Evolutionary conservation across 2,329 filamentous ascomycete species (phyloP), one percentile per base, ranked within the genome.

Genomic region (Stemphylium lycopersici): DNA sequence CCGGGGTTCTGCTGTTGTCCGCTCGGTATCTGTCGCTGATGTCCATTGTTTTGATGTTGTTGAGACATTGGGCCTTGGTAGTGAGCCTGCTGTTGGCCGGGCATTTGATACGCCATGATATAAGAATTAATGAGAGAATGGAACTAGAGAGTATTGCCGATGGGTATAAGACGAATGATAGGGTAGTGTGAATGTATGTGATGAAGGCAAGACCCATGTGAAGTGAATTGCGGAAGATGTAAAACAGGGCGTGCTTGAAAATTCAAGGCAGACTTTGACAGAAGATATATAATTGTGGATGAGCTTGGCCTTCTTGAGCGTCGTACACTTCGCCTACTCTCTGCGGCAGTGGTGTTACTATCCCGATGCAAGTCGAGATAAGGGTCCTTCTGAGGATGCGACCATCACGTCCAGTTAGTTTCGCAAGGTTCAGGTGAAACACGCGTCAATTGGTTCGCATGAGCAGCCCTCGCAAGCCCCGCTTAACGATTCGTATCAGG

Each of bases 21-120:
- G 29, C 45, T 59, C 6, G 56, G 45, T 11, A 10, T 42, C 34
- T 62, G 67, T 16, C 61, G 58, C 42, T 62, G 57, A 66, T 48
- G 68, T n/a, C 56, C 52, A 38, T 51, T 34, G 39, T 63, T 63
- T 48, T 65, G 58, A 38, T 60, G 56, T 22, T 58, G 56, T 12
- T 50, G 55, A 29, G 55, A 54, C 33, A 54, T 55, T 4, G 49
- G 56, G 18, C 32, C 36, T n/a, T 48, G 55, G 45, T 48, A 55
- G 3, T 42, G 43, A 12, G 34, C 38, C 39, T 66, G 63, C 11
- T 59, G 55, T 26, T 53, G 54, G 36, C 37, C 13, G n/a, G 52
- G 50, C 31, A 65, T 59, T 40, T 47, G 51, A 32, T 39, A 51
- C 39, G 46, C 62, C 59, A 63, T 65, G 11, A 8, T 52, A 37